Base-by-base conservation (phyloP, 1,139 yeast genomes). In the Scheffersomyces segobiensis region DNA sequence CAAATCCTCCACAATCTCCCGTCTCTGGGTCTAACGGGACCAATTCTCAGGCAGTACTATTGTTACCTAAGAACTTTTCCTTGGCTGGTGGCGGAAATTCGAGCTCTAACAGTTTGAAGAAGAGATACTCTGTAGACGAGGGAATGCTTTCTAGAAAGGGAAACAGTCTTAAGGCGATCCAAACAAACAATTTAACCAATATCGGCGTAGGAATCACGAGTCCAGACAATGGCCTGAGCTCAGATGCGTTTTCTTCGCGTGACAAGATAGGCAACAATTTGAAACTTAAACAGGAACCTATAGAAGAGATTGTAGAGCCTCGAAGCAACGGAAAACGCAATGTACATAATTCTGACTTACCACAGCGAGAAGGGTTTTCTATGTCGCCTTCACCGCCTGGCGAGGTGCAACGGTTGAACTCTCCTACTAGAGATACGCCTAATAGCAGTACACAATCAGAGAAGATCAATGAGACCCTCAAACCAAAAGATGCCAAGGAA, bases 61-160 rank as follows among this genome's bases (percentile, higher is more conserved):
- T 81, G 49, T 68, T 81, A 50, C 85, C 85, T 1, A 81, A 78
- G 65, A 81, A 81, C 62, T 81, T 80, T 60, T 75, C 83, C 3
- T 66, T 78, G 19, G 70, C 76, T 1, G 65, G 68, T 1, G 69
- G 68, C 2, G 57, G 62, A 4, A 56, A 50, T 22, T 54, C 66
- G 6, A 54, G 49, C 21, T 32, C 42, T 32, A 39, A 52, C 22
- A 49, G 59, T 39, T 55, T 59, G 20, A 58, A 59, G 56, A 77
- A 78, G 59, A 64, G 78, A 48, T 58, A 68, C 12, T 71, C 79
- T 5, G 59, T 74, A 32, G 81, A 77, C 57, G 79, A 75, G 50
- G 65, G 64, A 48, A 57, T 68, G 18, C 68, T 66, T n/a, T 62
- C 53, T 20, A 68, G 66, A 56, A 60, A 60, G n/a, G 56, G 14